Base-by-base conservation (phyloP, 192 early-diverging fungal genomes). In the Dissophora ornata region DNA sequence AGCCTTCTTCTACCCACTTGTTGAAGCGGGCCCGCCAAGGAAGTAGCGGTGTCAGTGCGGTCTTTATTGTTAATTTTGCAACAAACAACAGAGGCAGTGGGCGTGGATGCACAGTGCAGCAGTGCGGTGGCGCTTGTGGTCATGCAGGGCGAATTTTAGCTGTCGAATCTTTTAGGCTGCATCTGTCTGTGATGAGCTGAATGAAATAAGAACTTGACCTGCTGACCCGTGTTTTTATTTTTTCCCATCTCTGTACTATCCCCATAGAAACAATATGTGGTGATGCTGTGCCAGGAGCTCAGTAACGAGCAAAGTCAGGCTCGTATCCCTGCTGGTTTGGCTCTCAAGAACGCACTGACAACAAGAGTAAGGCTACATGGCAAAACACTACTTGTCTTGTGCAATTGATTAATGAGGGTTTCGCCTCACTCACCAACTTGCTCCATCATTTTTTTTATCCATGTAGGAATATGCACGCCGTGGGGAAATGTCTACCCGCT, bases 321-420 rank as follows among this genome's bases (percentile, higher is more conserved):
- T 15, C 90, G 96, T 63, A 82, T 82, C 30, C 87, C 91, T 19
- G 96, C 96, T 30, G 97, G 94, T 81, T 80, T 99, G 58, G 90
- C 91, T 42, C 81, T 99, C 65, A 99, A 99, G 88, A 99, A 99
- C 81, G 82, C 93, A 45, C 80, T 99, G 61, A 83, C 86, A 9
- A 92, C 95, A 56, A 95, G 92, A 86, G 96, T 94, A 85, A 65
- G 57, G 40, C 16, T 59, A 29, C 32, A 9, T 15, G 44, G 30
- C 41, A 26, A 18, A 44, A 12, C 36, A 46, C 33, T 9, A 12
- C 4, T 26, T 38, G 36, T 19, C 36, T 5, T 45, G 44, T 45
- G 44, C 44, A 45, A n/a, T n/a, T n/a, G n/a, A n/a, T n/a, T n/a
- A n/a, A n/a, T n/a, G n/a, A n/a, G n/a, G n/a, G n/a, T n/a, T n/a